Base-by-base conservation (phyloP, 106 monocot genomes). In the Dioscorea alata region DNA sequence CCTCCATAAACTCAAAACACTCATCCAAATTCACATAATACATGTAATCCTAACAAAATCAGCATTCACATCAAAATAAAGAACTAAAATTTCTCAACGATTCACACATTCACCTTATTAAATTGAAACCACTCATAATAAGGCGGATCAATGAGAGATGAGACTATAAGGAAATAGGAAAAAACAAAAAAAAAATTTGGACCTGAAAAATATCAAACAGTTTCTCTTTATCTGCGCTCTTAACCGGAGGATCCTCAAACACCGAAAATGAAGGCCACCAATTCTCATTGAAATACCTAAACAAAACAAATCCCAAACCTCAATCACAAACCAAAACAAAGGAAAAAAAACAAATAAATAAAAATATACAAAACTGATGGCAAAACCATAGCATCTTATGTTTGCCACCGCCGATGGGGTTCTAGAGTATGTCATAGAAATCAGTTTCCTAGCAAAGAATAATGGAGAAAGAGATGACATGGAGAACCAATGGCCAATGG, bases 371-470 rank as follows among this genome's bases (percentile, higher is more conserved):
- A 23, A 6, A 51, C 1, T 33, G 5, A 14, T 10, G 32, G 49
- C 31, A 13, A 68, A 13, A 99, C 97, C 97, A 99, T 92, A 89
- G 75, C 92, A 99, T 99, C 77, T 99, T 99, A 56, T 89, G 97
- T 31, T 99, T 99, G 12, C 97, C 97, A 18, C 97, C 97, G 33
- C 97, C 97, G 74, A 97, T 81, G 21, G 49, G 92, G 64, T 97
- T 97, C 82, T 97, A 92, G 32, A 97, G 84, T 28, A 73, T 89
- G 59, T 97, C 97, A 63, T 97, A 97, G 79, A 99, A 99, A 13
- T 86, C 85, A 63, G 69, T 23, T 10, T 51, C 76, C 97, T 92
- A 92, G 54, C 72, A 50, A 22, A 99, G 77, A 8, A n/a, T n/a
- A n/a, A n/a, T n/a, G n/a, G n/a, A n/a, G n/a, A n/a, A n/a, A n/a